Percentiles rank a stretch among this genome's conserved stretches.
Conservation (phyloP, 129 eudicot genomes). For the Silybum marianum region DNA sequence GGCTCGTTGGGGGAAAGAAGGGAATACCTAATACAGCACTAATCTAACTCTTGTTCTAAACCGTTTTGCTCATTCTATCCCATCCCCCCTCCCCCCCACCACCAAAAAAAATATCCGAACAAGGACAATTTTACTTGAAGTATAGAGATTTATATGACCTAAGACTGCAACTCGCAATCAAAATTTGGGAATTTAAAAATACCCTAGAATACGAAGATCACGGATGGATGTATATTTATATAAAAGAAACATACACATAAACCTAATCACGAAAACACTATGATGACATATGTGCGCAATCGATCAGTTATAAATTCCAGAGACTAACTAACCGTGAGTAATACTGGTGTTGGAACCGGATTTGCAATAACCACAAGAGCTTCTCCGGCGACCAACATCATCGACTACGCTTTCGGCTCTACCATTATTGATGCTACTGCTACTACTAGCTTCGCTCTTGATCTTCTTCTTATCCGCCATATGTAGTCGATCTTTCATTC, state of each 20-base stretch:
- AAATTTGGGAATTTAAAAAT: neutral
- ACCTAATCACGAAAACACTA: neutral
- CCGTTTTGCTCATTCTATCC: neutral
- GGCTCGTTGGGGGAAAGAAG: neutral
- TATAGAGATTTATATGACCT: neutral
- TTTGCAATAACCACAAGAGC: conserved; percentile 91
- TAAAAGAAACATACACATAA: neutral
- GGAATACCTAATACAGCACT: neutral
- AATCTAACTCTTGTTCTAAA: neutral
- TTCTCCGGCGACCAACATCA: conserved; percentile 74
- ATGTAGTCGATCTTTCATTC: conserved; percentile 15
- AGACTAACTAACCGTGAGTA: conserved; percentile 59
- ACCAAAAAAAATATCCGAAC: neutral
- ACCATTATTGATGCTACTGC: conserved; percentile 26
- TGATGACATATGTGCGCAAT: neutral
- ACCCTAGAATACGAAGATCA: conserved; percentile 15
- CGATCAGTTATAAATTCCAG: neutral
- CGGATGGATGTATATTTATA: conserved; percentile 4
- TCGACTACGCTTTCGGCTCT: conserved; percentile 70
- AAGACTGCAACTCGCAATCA: neutral
- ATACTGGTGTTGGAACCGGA: conserved; percentile 66
- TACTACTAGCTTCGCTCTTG: conserved; percentile 70
- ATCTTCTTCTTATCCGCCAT: conserved; percentile 69
- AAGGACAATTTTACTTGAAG: neutral
- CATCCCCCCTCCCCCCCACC: too few species aligned